Evolutionary conservation across 106 monocot species (phyloP).

Genomic region (Iris macrosiphon): DNA sequence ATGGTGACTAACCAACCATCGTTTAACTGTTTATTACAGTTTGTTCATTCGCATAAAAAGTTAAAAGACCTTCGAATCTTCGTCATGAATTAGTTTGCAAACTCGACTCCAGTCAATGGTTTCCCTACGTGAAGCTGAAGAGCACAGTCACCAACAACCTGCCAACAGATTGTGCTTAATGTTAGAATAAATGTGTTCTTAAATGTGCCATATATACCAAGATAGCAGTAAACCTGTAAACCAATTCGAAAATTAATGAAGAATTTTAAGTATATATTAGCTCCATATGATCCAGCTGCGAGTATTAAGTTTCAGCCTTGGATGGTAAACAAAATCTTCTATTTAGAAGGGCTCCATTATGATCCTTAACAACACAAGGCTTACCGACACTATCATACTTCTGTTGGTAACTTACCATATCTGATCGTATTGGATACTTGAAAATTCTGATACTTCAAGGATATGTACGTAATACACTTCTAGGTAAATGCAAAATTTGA

Average conservation of each 20-base stretch:
- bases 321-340: not conserved
- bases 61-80: too few relatives aligned
- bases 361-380: too few relatives aligned
- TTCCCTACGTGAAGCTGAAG: conserved; percentile 49
- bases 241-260: not conserved
- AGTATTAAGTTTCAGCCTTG: too few relatives aligned
- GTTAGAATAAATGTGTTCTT: too few relatives aligned
- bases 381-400: not conserved
- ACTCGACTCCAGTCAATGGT: conserved; percentile 42
- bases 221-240: not conserved
- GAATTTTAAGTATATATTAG: not conserved
- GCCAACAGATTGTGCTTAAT: not conserved
- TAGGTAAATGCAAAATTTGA: too few relatives aligned
- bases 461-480: too few relatives aligned
- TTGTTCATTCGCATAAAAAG: too few relatives aligned
- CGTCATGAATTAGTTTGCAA: conserved; percentile 46
- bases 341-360: not conserved
- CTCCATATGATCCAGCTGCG: too few relatives aligned
- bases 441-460: too few relatives aligned
- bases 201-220: not conserved
- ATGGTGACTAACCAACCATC: too few relatives aligned
- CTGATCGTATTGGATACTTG: too few relatives aligned
- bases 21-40: too few relatives aligned
- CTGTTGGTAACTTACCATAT: not conserved
- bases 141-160: conserved; percentile 57